Evolutionary conservation across 768 basidiomycete species (phyloP).

Genomic region (Calocybe indica): DNA sequence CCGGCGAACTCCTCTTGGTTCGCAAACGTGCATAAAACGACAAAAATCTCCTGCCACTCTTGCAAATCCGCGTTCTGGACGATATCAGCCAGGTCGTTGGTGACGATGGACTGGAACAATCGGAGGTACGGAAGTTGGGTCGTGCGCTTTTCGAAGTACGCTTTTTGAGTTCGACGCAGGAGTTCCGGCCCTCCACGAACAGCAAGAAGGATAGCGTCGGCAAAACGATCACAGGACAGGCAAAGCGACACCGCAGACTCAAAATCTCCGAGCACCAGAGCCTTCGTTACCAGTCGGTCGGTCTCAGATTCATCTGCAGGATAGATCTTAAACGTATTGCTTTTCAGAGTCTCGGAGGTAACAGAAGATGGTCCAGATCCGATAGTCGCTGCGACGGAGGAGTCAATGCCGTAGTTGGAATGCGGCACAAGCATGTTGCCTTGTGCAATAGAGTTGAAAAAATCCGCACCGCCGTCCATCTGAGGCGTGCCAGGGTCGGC

Average conservation of each 20-base stretch:
- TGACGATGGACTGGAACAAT: conserved; percentile 91
- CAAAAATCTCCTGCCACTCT: conserved; percentile 97
- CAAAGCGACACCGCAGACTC: conserved; percentile 87
- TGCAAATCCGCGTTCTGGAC: conserved; percentile 93
- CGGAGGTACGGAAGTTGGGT: conserved; percentile 80
- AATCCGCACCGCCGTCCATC: conserved; percentile 68
- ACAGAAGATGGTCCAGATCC: conserved; percentile 88
- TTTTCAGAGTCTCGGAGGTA: conserved; percentile 67
- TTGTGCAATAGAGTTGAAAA: conserved; percentile 70
- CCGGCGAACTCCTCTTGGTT: conserved; percentile 74
- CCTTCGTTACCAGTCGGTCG: conserved; percentile 85
- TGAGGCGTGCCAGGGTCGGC: conserved; percentile 53
- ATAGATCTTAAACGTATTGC: conserved; percentile 86
- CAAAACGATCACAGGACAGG: conserved; percentile 82
- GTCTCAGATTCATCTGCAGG: conserved; percentile 81
- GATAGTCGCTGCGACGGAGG: conserved; percentile 90
- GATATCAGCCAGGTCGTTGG: conserved; percentile 86
- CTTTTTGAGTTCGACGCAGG: conserved; percentile 81
- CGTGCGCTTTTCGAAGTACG: conserved; percentile 85
- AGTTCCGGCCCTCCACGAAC: conserved; percentile 88
- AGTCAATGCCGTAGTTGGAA: conserved; percentile 73
- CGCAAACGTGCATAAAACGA: conserved; percentile 94
- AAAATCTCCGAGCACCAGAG: conserved; percentile 95
- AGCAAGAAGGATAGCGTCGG: conserved; percentile 92
- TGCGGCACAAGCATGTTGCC: conserved; percentile 66